Evolutionary conservation across 192 early-diverging fungal genomes (phyloP).

Genomic region (Chytriomyces confervae): DNA sequence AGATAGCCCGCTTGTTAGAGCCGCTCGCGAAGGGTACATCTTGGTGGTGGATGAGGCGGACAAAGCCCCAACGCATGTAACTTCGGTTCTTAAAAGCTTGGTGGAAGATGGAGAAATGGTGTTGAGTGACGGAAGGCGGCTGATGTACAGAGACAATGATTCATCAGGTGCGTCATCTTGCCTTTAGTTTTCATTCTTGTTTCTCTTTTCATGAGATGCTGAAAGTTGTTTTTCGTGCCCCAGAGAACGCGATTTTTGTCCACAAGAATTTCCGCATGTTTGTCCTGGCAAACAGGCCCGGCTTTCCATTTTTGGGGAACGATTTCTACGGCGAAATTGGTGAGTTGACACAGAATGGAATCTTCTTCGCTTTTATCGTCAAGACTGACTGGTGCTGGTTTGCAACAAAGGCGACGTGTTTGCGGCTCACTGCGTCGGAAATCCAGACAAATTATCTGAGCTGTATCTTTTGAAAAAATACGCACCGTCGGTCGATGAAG

Average conservation of each 20-base stretch:
- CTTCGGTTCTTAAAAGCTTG: constrained; percentile 72
- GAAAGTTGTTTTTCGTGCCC: background rate
- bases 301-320: constrained; percentile 78
- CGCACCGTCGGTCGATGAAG: constrained; percentile 73
- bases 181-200: background rate
- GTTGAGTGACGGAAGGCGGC: constrained; percentile 74
- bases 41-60: constrained; percentile 81
- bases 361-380: constrained; percentile 66
- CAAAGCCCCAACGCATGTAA: constrained; percentile 79
- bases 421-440: constrained; percentile 41
- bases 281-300: constrained; percentile 82
- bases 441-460: constrained; percentile 78
- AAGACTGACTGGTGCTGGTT: constrained; percentile 38
- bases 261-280: constrained; percentile 80
- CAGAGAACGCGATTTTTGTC: constrained; percentile 32
- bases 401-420: constrained; percentile 23
- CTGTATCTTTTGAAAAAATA: constrained; percentile 72
- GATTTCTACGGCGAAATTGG: constrained; percentile 84
- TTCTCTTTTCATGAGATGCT: background rate
- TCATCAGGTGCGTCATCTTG: background rate
- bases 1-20: constrained; percentile 68
- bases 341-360: constrained; percentile 50
- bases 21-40: constrained; percentile 61
- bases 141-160: constrained; percentile 37
- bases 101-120: constrained; percentile 82